phyloP scores from a whole-genome alignment of 768 basidiomycete genomes.

The Boletus vermiculosoides region DNA sequence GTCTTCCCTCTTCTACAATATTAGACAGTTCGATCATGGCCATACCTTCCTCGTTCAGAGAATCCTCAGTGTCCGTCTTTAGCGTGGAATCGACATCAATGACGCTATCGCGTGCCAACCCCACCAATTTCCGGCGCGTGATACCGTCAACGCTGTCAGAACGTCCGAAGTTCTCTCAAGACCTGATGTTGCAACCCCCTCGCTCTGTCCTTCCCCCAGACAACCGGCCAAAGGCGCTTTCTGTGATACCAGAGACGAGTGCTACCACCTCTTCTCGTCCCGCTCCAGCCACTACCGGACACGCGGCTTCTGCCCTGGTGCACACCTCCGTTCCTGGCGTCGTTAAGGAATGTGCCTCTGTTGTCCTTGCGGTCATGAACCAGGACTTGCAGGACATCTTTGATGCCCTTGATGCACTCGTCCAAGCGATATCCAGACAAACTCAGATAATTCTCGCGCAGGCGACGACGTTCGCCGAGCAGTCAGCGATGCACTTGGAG shows the following conservation, averaged over 20 bases:
- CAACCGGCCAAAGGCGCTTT: constrained; percentile 30
- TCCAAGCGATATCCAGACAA: constrained; percentile 50
- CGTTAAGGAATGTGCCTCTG: constrained; percentile 47
- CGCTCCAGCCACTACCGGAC: constrained; percentile 16
- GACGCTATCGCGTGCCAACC: constrained; percentile 23
- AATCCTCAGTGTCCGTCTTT: constrained; percentile 52
- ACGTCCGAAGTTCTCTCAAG: constrained; percentile 30
- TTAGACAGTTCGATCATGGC: constrained; percentile 29
- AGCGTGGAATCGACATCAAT: constrained; percentile 43
- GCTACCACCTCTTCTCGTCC: constrained; percentile 6
- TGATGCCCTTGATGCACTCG: constrained; percentile 58
- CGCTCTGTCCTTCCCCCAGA: constrained; percentile 24
- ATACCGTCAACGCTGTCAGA: constrained; percentile 28
- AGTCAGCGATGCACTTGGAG: constrained; percentile 40
- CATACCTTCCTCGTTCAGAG: constrained; percentile 44
- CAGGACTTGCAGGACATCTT: constrained; percentile 56
- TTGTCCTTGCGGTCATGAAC: constrained; percentile 43
- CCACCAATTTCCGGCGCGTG: constrained; percentile 23
- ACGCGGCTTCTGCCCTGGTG: constrained; percentile 25
- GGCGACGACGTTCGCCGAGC: constrained; percentile 43
- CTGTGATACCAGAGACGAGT: constrained; percentile 24
- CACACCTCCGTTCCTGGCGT: constrained; percentile 48
- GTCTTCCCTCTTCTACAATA: constrained; percentile 28
- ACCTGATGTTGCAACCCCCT: constrained; percentile 38
- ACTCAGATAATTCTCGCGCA: constrained; percentile 25